Base-by-base conservation (phyloP, 768 basidiomycete genomes). In the Stropharia rugosoannulata region DNA sequence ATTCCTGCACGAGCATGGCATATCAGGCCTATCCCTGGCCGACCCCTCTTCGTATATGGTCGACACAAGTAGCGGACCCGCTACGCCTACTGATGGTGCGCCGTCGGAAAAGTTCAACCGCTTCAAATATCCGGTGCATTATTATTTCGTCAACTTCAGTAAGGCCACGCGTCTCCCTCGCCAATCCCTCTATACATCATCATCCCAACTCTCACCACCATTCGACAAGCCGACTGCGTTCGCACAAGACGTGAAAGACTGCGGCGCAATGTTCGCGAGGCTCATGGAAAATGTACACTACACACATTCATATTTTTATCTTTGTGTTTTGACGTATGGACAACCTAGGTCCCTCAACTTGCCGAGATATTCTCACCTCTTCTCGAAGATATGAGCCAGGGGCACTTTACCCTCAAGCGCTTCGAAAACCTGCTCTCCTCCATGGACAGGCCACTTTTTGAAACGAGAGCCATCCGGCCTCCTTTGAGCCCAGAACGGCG, bases 321-420 rank as follows among this genome's bases (percentile, higher is more conserved):
- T 12, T 11, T 12, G 37, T 11, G n/a, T 49, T n/a, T 49, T 47
- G 27, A 52, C 40, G 18, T 22, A 36, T 32, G 11, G 46, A 18
- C 49, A 41, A 48, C 19, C 22, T 27, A 80, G 79, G 69, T 78
- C 5, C 79, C 79, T 0, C 67, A 63, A 46, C 69, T 82, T 12
- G 62, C 68, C 3, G 50, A 56, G 1, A 81, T 79, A 53, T 66
- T 81, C 55, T 75, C 73, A 38, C 67, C 76, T 0, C 66, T 83
- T 9, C 73, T 77, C 10, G 73, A 71, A 37, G 75, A 77, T n/a
- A 82, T 83, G 80, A 70, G 63, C 0, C 61, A 70, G 2, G 77
- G 78, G 27, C 73, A 71, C 25, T 81, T 81, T 58, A 73, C 70
- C n/a, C 80, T 80, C 1, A 78, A 83, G 37, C 67, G 81, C 44